These are phyloP conservation scores for Eutypella sp. DNA, from an alignment of 2,329 filamentous ascomycete species.

Conservation along the genomic window DNA sequence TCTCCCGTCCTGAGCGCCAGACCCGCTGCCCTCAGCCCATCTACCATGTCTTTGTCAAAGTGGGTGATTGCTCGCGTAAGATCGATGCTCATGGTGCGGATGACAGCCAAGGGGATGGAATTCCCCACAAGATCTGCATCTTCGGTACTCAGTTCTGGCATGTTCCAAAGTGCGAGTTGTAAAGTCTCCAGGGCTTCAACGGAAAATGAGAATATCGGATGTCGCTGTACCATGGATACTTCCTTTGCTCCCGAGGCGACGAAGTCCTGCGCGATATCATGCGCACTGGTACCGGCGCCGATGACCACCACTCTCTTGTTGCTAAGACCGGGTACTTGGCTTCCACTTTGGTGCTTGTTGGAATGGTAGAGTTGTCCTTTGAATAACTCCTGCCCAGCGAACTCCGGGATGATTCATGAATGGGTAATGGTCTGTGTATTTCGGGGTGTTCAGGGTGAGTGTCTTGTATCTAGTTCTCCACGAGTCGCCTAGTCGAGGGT, in stretches of 20 bases:
- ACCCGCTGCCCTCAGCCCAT: constrained; percentile 41
- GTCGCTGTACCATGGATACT: constrained; percentile 50
- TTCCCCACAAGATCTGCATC: constrained; percentile 45
- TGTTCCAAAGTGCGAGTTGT: constrained; percentile 33
- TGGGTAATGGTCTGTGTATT: constrained; percentile 18
- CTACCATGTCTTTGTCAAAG: constrained; percentile 36
- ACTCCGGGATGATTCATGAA: constrained; percentile 29
- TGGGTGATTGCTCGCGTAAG: constrained; percentile 35
- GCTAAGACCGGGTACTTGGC: constrained; percentile 8
- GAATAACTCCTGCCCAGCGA: constrained; percentile 36
- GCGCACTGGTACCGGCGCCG: constrained; percentile 43
- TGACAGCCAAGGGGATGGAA: constrained; percentile 40
- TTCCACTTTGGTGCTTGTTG: constrained; percentile 35
- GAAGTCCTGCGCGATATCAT: constrained; percentile 47
- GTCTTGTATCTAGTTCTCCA: constrained; percentile 44
- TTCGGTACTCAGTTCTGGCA: constrained; percentile 38
- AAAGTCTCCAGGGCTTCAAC: constrained; percentile 35
- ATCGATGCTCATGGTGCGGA: constrained; percentile 38
- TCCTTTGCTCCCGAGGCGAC: constrained; percentile 39
- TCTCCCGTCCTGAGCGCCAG: constrained; percentile 33
- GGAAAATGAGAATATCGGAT: constrained; percentile 44
- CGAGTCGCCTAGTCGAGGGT: constrained; percentile 41
- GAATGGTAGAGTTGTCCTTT: constrained; percentile 40
- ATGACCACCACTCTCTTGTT: constrained; percentile 42
- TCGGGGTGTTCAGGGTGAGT: constrained; percentile 16